These are phyloP conservation scores for Alloteropsis semialata DNA, from an alignment of 176 grass and related monocot genomes.

Conservation along the genomic window DNA sequence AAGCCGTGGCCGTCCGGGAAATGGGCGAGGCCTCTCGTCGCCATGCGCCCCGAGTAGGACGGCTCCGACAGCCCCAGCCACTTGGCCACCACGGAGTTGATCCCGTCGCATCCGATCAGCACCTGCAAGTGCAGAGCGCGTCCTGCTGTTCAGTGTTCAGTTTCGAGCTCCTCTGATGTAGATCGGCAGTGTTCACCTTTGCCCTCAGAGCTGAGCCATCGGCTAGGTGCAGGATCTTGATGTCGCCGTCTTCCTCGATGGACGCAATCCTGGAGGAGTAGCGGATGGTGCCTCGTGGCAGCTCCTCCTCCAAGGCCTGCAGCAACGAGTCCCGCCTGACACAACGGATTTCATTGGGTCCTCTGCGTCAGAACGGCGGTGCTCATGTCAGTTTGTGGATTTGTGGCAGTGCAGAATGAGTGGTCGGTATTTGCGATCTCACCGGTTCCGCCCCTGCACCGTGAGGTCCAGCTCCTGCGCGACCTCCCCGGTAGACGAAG, in stretches of 20 bases:
- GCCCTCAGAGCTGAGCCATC: slow-evolving; percentile 52
- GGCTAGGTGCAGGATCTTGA: slow-evolving; percentile 59
- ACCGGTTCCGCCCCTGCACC: slow-evolving; percentile 10
- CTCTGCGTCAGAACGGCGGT: not conserved
- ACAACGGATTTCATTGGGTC: slow-evolving; percentile 40
- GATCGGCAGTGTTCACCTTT: slow-evolving; percentile 46
- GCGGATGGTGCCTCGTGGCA: slow-evolving; percentile 60
- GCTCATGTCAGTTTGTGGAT: not conserved
- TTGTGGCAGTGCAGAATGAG: not conserved
- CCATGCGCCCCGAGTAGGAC: slow-evolving; percentile 34
- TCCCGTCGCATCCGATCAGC: slow-evolving; percentile 61
- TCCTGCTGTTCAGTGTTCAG: not conserved
- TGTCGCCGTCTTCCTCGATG: slow-evolving; percentile 40
- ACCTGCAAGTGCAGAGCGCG: slow-evolving; percentile 27
- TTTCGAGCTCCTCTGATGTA: too few relatives aligned
- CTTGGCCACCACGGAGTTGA: slow-evolving; percentile 69
- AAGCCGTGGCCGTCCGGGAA: slow-evolving; percentile 49
- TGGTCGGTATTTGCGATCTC: not conserved
- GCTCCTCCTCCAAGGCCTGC: slow-evolving; percentile 47
- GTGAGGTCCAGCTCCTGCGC: not conserved
- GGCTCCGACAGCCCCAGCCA: slow-evolving; percentile 51
- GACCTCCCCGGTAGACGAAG: slow-evolving; percentile 5
- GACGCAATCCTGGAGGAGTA: slow-evolving; percentile 70
- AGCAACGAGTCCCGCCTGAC: slow-evolving; percentile 54
- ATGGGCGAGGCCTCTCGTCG: slow-evolving; percentile 49